Evolutionary conservation across 495 filamentous ascomycete genomes (phyloP).

Genomic region (Talaromyces ruber): DNA sequence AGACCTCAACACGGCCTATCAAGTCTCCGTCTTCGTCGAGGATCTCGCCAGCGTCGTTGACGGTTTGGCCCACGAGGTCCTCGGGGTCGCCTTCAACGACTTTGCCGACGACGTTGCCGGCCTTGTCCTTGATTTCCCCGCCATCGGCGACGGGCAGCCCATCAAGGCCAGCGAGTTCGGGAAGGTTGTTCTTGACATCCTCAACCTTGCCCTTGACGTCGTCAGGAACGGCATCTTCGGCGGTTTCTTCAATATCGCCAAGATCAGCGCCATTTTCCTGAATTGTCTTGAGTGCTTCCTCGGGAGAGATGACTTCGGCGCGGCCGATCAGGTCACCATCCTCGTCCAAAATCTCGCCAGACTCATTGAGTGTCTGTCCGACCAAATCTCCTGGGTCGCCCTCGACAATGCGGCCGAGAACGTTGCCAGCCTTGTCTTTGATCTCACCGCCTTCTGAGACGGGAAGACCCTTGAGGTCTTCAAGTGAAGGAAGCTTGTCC

Average conservation of each 20-base stretch:
- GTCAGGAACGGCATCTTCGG: constrained; percentile 14
- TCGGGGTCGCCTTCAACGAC: constrained; percentile 53
- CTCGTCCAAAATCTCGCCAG: constrained; percentile 56
- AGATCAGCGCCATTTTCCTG: not conserved
- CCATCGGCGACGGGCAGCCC: constrained; percentile 50
- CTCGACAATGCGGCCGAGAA: constrained; percentile 50
- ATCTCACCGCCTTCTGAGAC: constrained; percentile 51
- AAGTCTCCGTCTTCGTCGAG: constrained; percentile 21
- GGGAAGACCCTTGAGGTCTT: constrained; percentile 47
- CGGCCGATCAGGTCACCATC: constrained; percentile 55
- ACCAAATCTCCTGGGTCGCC: constrained; percentile 53
- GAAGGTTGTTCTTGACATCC: constrained; percentile 21
- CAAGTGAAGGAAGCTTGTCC: constrained; percentile 30
- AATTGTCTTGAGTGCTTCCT: constrained; percentile 24
- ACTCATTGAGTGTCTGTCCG: constrained; percentile 50
- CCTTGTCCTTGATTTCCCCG: constrained; percentile 45
- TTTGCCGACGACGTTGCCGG: constrained; percentile 47
- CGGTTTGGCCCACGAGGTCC: constrained; percentile 15
- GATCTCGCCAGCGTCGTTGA: constrained; percentile 21
- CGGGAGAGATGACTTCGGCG: constrained; percentile 41
- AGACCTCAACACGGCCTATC: constrained; percentile 14
- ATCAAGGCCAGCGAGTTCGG: constrained; percentile 43
- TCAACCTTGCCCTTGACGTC: constrained; percentile 8
- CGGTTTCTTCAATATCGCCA: constrained; percentile 10
- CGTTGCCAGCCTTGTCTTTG: constrained; percentile 43